Conservation (phyloP, 164 flowering plant genomes). For the Nelumbo lutea region DNA sequence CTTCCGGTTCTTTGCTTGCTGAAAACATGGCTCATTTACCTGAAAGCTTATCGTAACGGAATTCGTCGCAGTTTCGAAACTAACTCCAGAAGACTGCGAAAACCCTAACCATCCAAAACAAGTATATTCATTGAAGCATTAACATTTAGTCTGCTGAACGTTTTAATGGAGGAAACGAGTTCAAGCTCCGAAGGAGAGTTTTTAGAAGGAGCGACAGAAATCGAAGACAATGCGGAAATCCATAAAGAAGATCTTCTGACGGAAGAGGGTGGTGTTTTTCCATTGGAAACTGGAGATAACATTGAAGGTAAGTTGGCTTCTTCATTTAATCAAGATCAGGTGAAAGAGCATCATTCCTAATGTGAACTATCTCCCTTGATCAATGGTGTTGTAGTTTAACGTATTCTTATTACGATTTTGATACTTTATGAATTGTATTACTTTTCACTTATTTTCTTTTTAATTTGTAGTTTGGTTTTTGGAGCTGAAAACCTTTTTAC, state of each 20-base stretch:
- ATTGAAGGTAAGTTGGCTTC: constrained; percentile 4
- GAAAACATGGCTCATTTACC: too few species aligned
- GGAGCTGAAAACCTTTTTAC: neutral
- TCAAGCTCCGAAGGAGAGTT: constrained; percentile 6
- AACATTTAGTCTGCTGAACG: neutral
- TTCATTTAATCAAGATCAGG: neutral
- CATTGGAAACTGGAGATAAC: constrained; percentile 3
- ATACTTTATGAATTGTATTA: too few species aligned
- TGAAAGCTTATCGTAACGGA: too few species aligned
- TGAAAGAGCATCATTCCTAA: too few species aligned
- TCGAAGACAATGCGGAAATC: constrained; percentile 8
- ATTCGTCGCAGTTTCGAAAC: too few species aligned
- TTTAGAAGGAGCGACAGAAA: neutral
- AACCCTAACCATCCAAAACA: too few species aligned
- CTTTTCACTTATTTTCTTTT: too few species aligned
- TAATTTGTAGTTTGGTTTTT: too few species aligned
- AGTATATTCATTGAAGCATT: too few species aligned
- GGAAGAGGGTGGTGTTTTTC: constrained; percentile 1
- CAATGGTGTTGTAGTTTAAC: neutral
- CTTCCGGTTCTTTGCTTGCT: too few species aligned
- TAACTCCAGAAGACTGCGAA: too few species aligned
- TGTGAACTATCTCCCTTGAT: neutral
- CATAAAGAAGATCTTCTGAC: constrained; percentile 7
- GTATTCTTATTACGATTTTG: neutral
- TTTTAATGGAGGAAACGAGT: constrained; percentile 2